Conservation (phyloP, 2,329 filamentous ascomycete species). For the Leptoxyphium fumago region DNA sequence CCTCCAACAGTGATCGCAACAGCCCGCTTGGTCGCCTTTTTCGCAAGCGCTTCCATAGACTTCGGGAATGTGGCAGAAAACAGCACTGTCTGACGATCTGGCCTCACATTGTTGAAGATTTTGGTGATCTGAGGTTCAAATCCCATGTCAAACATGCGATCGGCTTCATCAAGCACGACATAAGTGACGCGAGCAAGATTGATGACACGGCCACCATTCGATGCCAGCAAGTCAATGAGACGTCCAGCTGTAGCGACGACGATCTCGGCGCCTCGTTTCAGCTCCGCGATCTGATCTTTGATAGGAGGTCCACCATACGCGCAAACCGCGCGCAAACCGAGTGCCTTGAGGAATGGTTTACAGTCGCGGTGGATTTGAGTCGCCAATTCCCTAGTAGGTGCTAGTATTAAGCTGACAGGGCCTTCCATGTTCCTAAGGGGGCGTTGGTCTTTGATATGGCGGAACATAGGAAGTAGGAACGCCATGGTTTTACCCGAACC, state of each 20-base stretch:
- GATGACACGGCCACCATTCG: slow-evolving; percentile 86
- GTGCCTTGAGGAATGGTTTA: slow-evolving; percentile 81
- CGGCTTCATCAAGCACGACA: slow-evolving; percentile 89
- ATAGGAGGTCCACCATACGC: slow-evolving; percentile 92
- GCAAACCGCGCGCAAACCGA: slow-evolving; percentile 74
- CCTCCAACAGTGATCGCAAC: slow-evolving; percentile 89
- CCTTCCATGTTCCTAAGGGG: slow-evolving; percentile 73
- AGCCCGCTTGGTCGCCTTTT: slow-evolving; percentile 72
- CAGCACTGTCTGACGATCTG: slow-evolving; percentile 82
- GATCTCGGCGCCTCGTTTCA: slow-evolving; percentile 90
- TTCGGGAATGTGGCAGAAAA: slow-evolving; percentile 95
- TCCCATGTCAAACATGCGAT: slow-evolving; percentile 99
- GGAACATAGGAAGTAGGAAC: slow-evolving; percentile 91
- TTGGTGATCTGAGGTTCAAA: slow-evolving; percentile 98
- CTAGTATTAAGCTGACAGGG: slow-evolving; percentile 77
- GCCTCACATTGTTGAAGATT: slow-evolving; percentile 80
- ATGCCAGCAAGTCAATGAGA: slow-evolving; percentile 86
- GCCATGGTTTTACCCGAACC: slow-evolving; percentile 96
- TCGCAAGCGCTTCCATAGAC: slow-evolving; percentile 79
- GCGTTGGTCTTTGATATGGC: slow-evolving; percentile 89
- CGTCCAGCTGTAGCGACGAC: slow-evolving; percentile 90
- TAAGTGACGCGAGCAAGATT: slow-evolving; percentile 83
- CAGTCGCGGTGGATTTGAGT: slow-evolving; percentile 90
- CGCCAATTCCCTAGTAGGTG: slow-evolving; percentile 84
- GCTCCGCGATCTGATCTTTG: slow-evolving; percentile 90